Base-by-base conservation (phyloP, 768 basidiomycete genomes). In the Auriscalpium vulgare region DNA sequence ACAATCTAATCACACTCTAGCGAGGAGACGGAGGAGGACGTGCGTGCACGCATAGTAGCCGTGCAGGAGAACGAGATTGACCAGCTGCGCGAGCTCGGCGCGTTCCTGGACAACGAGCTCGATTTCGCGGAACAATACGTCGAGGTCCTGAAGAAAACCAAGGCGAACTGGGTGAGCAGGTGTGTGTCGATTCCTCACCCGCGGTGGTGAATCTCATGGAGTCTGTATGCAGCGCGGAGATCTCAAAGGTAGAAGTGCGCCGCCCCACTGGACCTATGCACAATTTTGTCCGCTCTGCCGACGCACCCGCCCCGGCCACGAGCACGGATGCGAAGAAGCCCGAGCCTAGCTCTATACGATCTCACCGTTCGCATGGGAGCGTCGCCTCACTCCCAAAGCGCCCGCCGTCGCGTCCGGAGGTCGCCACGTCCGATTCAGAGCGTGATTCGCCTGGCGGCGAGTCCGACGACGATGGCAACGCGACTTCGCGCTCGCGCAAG, bases 11-110 rank as follows among this genome's bases (percentile, higher is more conserved):
- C 47, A 1, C 53, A 37, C 50, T 51, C 9, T 61, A 94, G 93
- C 62, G 91, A 95, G 55, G 92, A 97, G 69, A 85, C 87, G 0
- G 79, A 83, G 9, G 88, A 93, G 65, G 91, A 95, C 59, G 80
- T 95, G 1, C 86, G 83, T n/a, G 78, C 78, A 3, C 82, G 88
- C 38, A 91, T 95, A 78, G 79, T 81, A 50, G 78, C 76, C 0
- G 87, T 97, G 49, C 88, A 91, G 65, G 85, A 91, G 59, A 83
- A 85, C 51, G 92, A 95, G 65, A 74, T 81, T 29, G 71, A 75
- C 34, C 88, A 92, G 61, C 73, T 88, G 6, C 80, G 79, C 37
- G 90, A 88, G 43, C 74, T 97, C 36, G 81, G 82, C 3, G 68
- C 72, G 5, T 81, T 95, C 64, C 72, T 97, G 37, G 85, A 93